phyloP scores from a whole-genome alignment of 352 stramenopile genomes.

The Globisporangium polare region DNA sequence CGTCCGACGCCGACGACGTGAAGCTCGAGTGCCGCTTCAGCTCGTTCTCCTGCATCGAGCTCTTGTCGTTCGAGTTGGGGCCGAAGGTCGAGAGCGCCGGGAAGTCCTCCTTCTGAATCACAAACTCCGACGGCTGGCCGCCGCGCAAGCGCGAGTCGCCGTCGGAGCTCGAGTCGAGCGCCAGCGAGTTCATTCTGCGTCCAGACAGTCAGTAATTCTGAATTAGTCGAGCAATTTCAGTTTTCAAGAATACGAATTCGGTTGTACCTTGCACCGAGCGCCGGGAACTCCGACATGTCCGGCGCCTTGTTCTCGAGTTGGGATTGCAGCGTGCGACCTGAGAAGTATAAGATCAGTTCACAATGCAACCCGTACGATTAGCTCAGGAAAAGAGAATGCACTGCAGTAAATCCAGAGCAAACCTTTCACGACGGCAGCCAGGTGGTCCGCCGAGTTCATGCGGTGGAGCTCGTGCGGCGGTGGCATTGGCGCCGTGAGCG shows the following conservation, averaged over 20 bases:
- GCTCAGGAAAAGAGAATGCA: neutral
- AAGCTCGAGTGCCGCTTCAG: conserved; percentile 72
- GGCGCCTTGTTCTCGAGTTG: conserved; percentile 62
- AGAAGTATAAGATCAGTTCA: neutral
- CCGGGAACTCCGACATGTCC: conserved; percentile 85
- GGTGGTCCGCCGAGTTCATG: conserved; percentile 44
- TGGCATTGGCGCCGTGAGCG: conserved; percentile 25
- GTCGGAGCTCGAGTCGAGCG: conserved; percentile 39
- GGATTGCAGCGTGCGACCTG: conserved; percentile 51
- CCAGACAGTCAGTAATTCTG: neutral
- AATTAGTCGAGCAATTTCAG: neutral
- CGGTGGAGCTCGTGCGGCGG: conserved; percentile 54
- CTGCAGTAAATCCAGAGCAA: neutral
- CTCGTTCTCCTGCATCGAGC: conserved; percentile 37
- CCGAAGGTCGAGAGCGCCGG: conserved; percentile 74
- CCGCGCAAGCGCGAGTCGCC: conserved; percentile 32
- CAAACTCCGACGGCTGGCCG: conserved; percentile 67
- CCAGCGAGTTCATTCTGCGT: conserved; percentile 55
- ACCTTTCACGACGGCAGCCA: conserved; percentile 30
- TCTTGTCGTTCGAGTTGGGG: conserved; percentile 42
- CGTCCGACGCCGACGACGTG: conserved; percentile 59
- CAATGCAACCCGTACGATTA: neutral
- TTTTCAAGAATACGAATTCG: neutral
- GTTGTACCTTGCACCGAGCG: conserved; percentile 50
- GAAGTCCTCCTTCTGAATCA: conserved; percentile 87